These are phyloP conservation scores for Xylariaceae sp. DNA, from an alignment of 2,329 filamentous ascomycete species.

Conservation along the genomic window DNA sequence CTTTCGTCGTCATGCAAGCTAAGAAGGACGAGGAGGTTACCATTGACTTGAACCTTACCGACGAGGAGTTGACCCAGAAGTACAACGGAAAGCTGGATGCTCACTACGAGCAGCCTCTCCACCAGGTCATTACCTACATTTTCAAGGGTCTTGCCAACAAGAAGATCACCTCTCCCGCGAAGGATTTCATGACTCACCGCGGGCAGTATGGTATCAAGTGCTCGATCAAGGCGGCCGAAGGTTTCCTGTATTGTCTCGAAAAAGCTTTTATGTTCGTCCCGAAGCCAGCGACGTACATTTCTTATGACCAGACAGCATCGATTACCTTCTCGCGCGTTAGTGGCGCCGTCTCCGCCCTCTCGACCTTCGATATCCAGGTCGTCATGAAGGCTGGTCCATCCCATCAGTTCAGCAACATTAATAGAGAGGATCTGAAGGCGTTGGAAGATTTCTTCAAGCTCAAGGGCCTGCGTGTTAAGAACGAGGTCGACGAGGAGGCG, in stretches of 20 bases:
- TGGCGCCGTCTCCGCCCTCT: slow-evolving; percentile 85
- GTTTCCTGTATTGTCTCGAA: slow-evolving; percentile 92
- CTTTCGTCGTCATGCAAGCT: slow-evolving; percentile 98
- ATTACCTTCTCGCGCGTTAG: slow-evolving; percentile 95
- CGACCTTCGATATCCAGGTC: slow-evolving; percentile 96
- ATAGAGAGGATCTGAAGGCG: slow-evolving; percentile 92
- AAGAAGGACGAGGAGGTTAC: slow-evolving; percentile 97
- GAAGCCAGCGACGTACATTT: slow-evolving; percentile 95
- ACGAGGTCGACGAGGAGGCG: slow-evolving; percentile 95
- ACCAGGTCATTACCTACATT: slow-evolving; percentile 90
- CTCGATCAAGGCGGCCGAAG: slow-evolving; percentile 99
- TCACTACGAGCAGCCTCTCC: slow-evolving; percentile 89
- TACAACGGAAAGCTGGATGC: slow-evolving; percentile 86
- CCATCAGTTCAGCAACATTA: slow-evolving; percentile 98
- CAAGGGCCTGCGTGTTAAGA: slow-evolving; percentile 93
- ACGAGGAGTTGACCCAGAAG: slow-evolving; percentile 73
- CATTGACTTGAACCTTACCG: slow-evolving; percentile 92
- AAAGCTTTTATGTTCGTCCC: slow-evolving; percentile 99
- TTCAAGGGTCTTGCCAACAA: slow-evolving; percentile 93
- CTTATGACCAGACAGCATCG: slow-evolving; percentile 84
- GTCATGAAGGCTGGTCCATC: slow-evolving; percentile 84
- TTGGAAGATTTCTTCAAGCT: slow-evolving; percentile 97
- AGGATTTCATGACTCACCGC: slow-evolving; percentile 92
- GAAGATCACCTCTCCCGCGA: slow-evolving; percentile 88
- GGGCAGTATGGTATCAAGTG: slow-evolving; percentile 95